A percentile compares a stretch with the other conserved stretches of the same genome.
Conservation (phyloP, 805 yeast species). For the Debaryomyces tyrocola region DNA sequence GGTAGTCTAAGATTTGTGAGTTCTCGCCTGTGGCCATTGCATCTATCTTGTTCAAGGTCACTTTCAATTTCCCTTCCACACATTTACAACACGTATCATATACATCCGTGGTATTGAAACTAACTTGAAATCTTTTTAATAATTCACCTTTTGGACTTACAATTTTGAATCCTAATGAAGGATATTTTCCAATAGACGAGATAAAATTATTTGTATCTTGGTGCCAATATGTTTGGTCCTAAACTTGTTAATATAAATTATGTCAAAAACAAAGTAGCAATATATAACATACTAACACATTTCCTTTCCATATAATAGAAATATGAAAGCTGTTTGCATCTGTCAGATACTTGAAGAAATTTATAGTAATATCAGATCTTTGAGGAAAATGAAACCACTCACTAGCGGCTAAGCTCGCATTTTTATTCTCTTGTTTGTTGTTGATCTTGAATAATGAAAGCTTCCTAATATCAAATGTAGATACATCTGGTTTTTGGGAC, state of each 20-base stretch:
- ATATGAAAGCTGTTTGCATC: conserved; percentile 5
- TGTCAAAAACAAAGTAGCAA: no score
- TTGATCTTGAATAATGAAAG: conserved; percentile 3
- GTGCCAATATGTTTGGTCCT: conserved; percentile 10
- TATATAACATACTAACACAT: conserved; percentile 10
- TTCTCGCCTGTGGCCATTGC: background rate
- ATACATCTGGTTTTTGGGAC: background rate
- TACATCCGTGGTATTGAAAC: conserved; percentile 14
- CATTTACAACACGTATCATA: conserved; percentile 10
- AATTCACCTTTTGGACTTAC: conserved; percentile 17
- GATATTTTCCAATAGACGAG: conserved; percentile 20
- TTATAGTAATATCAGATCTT: conserved; percentile 20
- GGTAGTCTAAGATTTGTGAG: background rate
- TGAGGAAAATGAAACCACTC: conserved; percentile 35
- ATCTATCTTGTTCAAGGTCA: background rate
- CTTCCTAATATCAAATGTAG: conserved; percentile 7
- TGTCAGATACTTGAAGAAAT: conserved; percentile 10
- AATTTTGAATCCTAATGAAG: conserved; percentile 30
- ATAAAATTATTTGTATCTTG: conserved; percentile 6
- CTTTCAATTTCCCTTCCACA: background rate
- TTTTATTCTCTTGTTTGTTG: background rate
- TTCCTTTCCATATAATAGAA: conserved; percentile 19
- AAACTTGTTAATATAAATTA: conserved; percentile 12
- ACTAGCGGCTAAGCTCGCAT: background rate
- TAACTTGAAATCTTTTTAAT: conserved; percentile 28